A percentile compares a stretch with the other conserved stretches of the same genome.
Conservation (phyloP, 2,329 filamentous ascomycete genomes). For the Xylariaceae sp. region DNA sequence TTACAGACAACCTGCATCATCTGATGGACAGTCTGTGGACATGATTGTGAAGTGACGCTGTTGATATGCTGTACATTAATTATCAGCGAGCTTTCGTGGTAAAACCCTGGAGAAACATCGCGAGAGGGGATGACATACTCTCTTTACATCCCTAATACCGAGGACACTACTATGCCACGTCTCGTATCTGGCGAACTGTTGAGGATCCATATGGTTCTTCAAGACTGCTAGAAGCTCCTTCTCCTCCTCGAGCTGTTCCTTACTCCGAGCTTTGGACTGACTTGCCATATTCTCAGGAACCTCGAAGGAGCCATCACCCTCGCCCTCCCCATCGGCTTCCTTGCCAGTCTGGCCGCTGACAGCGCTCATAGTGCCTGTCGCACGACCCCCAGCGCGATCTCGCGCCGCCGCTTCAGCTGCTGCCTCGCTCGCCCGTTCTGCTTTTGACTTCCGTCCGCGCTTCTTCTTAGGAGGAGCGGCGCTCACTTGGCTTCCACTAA, state of each 20-base stretch:
- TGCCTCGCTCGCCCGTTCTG: conserved; percentile 46
- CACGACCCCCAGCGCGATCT: conserved; percentile 38
- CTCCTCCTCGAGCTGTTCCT: conserved; percentile 64
- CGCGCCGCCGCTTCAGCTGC: conserved; percentile 36
- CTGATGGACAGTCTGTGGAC: conserved; percentile 67
- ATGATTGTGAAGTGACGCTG: conserved; percentile 74
- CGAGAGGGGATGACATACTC: conserved; percentile 39
- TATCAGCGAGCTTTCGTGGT: too few relatives aligned
- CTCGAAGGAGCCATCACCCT: conserved; percentile 51
- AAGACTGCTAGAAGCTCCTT: conserved; percentile 55
- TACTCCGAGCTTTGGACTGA: conserved; percentile 45
- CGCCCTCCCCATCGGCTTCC: conserved; percentile 48
- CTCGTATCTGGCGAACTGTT: conserved; percentile 67
- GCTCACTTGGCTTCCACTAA: conserved; percentile 58
- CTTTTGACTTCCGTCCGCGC: conserved; percentile 58
- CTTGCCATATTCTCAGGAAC: conserved; percentile 44
- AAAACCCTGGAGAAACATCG: background rate
- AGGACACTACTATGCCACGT: conserved; percentile 67
- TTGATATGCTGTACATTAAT: conserved; percentile 59
- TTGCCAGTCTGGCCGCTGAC: conserved; percentile 36
- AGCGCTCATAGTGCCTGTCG: conserved; percentile 39
- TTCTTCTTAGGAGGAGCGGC: conserved; percentile 50
- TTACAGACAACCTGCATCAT: conserved; percentile 75
- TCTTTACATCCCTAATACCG: conserved; percentile 63
- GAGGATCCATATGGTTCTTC: conserved; percentile 59